These are phyloP conservation scores for Aureobasidium namibiae DNA, from an alignment of 2,329 filamentous ascomycete genomes.

Conservation along the genomic window DNA sequence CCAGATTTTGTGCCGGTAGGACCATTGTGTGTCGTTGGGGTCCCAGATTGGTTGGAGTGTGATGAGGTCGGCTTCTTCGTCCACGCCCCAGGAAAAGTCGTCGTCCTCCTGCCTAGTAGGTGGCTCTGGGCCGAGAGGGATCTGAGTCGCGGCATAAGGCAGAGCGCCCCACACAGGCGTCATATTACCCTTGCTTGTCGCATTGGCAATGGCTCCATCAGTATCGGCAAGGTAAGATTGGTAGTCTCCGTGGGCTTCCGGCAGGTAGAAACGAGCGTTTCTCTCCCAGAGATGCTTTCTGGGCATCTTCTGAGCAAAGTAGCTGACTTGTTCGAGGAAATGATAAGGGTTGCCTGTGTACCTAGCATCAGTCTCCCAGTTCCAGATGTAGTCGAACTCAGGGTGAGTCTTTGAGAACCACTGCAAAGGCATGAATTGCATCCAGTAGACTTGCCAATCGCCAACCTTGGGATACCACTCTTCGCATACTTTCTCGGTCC, in stretches of 20 bases:
- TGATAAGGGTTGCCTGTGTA: constrained; percentile 78
- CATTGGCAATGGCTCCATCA: constrained; percentile 32
- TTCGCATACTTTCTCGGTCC: constrained; percentile 53
- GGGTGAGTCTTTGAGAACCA: constrained; percentile 68
- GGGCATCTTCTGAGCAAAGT: constrained; percentile 46
- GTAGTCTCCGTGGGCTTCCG: constrained; percentile 43
- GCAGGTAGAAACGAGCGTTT: constrained; percentile 48
- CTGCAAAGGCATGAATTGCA: constrained; percentile 65
- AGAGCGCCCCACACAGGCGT: constrained; percentile 78
- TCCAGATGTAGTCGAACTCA: constrained; percentile 73
- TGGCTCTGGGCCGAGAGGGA: constrained; percentile 67
- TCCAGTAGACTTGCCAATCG: constrained; percentile 43
- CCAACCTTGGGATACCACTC: constrained; percentile 42
- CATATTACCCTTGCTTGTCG: constrained; percentile 30
- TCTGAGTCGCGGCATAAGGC: constrained; percentile 61
- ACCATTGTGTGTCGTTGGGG: constrained; percentile 78
- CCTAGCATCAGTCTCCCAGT: constrained; percentile 78
- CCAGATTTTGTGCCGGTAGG: constrained; percentile 42
- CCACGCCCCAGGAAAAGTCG: constrained; percentile 77
- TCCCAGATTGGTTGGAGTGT: constrained; percentile 89
- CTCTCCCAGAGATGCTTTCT: constrained; percentile 53
- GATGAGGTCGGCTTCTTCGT: constrained; percentile 85
- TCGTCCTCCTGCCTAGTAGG: constrained; percentile 69
- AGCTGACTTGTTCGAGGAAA: constrained; percentile 56
- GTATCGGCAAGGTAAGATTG: constrained; percentile 37